Percentiles rank a stretch among this genome's conserved stretches.
Conservation (phyloP, 2,329 filamentous ascomycete genomes). For the Biscogniauxia mediterranea region DNA sequence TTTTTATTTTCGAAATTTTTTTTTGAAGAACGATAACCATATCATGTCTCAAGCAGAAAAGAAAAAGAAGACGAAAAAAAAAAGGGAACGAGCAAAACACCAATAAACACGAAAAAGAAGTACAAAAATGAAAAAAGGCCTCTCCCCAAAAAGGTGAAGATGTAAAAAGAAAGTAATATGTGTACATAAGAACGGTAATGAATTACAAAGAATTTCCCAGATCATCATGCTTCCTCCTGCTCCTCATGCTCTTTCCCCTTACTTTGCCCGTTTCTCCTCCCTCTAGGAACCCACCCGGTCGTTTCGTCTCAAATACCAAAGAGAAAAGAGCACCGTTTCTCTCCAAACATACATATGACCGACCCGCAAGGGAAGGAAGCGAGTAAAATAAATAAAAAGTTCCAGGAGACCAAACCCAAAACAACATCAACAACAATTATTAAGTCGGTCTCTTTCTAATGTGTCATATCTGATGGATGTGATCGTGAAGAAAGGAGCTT, state of each 20-base stretch:
- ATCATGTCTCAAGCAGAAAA: too few species aligned
- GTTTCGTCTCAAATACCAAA: neutral
- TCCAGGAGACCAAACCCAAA: too few species aligned
- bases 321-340: too few species aligned
- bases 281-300: too few species aligned
- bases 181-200: constrained; percentile 21
- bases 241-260: neutral
- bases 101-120: neutral
- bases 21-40: too few species aligned
- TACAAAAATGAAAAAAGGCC: neutral
- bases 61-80: constrained; percentile 9
- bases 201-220: constrained; percentile 11
- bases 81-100: neutral
- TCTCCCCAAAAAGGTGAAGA: neutral
- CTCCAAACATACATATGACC: too few species aligned
- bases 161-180: constrained; percentile 15
- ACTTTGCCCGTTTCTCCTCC: neutral
- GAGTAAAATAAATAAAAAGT: neutral
- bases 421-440: neutral
- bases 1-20: neutral
- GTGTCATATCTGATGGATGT: neutral
- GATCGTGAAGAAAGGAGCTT: neutral
- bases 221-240: neutral
- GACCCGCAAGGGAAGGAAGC: neutral
- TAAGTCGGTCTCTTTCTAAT: neutral